Conservation (phyloP, 306 rosid genomes). For the Ziziphus jujuba region DNA sequence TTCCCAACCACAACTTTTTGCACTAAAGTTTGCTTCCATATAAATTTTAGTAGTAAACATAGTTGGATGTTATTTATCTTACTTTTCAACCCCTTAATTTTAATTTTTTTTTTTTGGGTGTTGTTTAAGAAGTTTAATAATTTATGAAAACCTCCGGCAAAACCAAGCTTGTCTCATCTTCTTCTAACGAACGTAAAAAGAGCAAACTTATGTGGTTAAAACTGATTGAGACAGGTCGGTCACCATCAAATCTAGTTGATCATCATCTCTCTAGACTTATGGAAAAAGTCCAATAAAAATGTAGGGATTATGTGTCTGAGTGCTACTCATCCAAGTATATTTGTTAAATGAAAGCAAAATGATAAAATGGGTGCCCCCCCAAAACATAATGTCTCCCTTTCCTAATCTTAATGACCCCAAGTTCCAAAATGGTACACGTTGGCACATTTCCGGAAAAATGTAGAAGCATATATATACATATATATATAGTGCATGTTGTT, state of each 20-base stretch:
- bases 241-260: slow-evolving; percentile 35
- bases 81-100: too few relatives aligned
- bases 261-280: slow-evolving; percentile 18
- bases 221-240: slow-evolving; percentile 10
- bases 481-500: slow-evolving; percentile 11
- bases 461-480: slow-evolving; percentile 23
- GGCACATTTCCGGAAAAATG: slow-evolving; percentile 42
- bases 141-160: too few relatives aligned
- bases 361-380: slow-evolving; percentile 34
- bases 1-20: too few relatives aligned
- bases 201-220: neutral
- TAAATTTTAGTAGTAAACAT: too few relatives aligned
- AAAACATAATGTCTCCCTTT: slow-evolving; percentile 40
- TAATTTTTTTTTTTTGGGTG: too few relatives aligned
- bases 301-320: slow-evolving; percentile 23
- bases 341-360: slow-evolving; percentile 31
- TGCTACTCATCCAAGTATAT: slow-evolving; percentile 33
- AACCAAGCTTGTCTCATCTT: too few relatives aligned
- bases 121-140: too few relatives aligned
- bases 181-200: too few relatives aligned
- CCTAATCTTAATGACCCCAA: slow-evolving; percentile 23
- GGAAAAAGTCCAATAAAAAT: slow-evolving; percentile 18
- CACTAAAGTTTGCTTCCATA: too few relatives aligned
- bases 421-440: slow-evolving; percentile 34
- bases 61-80: too few relatives aligned